Evolutionary conservation across 164 flowering plant species (phyloP), one percentile per base, ranked within the genome.

Genomic region (Liquidambar formosana): DNA sequence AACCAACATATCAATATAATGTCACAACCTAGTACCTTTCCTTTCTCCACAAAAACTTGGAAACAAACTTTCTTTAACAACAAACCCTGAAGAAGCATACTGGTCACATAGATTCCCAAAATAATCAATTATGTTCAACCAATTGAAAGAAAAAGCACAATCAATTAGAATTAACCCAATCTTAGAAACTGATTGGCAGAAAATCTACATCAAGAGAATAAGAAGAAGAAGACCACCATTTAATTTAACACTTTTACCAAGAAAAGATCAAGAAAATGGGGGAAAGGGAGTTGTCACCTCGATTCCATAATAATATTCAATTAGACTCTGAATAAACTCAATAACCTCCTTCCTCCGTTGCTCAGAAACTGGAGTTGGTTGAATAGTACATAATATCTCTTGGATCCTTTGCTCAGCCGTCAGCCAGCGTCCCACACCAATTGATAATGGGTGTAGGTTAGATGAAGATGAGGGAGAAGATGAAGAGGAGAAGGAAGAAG

Each of bases 341-440:
- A 81, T 73, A 15, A 81, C 67, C 27, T 60, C 73, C 59, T 68
- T 71, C 66, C 84, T 67, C 61, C 44, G 59, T 47, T 62, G 28
- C 66, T 78, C 81, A 49, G 84, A 75, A 26, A 71, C 75, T 23
- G 71, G 12, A 22, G 70, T 71, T 44, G 84, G 84, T 60, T 81
- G 81, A 62, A 78, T 68, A 11, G 43, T 16, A 28, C 57, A 59
- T 46, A 79, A 27, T 14, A 79, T 73, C 48, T 80, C 77, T 27
- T 66, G 61, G 54, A 57, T 68, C 54, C 69, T 68, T 61, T 68
- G 21, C 56, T 79, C 80, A 48, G 80, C 78, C 22, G 65, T 61
- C 57, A 16, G 13, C 77, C 79, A 80, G 23, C 63, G 56, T 44
- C 72, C 79, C 18, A 12, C 67, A 68, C 66, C 77, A 52, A 79